Percentiles rank a stretch among this genome's conserved stretches.
These are phyloP conservation scores for Ligustrum vulgare DNA, from an alignment of 257 asterid species.

Conservation along the genomic window DNA sequence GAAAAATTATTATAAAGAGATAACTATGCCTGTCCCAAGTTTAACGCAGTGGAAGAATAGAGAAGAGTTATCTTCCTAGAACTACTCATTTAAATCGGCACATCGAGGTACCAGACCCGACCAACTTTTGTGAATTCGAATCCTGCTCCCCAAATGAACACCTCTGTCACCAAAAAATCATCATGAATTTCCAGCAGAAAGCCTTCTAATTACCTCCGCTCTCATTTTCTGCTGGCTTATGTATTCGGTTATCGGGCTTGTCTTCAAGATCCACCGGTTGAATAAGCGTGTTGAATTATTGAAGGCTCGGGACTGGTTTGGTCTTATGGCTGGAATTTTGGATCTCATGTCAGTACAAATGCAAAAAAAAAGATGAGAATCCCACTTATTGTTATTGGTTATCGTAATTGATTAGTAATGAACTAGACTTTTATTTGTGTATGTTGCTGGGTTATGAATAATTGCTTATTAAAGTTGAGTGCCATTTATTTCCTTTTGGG, in stretches of 20 bases:
- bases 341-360: background rate
- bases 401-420: conserved; percentile 17
- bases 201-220: conserved; percentile 77
- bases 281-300: conserved; percentile 71
- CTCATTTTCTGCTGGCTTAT: conserved; percentile 90
- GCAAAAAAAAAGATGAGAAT: background rate
- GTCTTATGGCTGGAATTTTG: background rate
- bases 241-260: conserved; percentile 75
- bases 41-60: no score
- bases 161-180: no score
- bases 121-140: no score
- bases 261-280: conserved; percentile 62
- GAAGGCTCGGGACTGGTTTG: conserved; percentile 62
- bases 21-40: no score
- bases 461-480: no score
- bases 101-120: no score
- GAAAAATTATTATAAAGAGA: no score
- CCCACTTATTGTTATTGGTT: conserved; percentile 20
- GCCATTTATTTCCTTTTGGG: no score
- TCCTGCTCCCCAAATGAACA: no score
- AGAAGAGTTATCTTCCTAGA: no score
- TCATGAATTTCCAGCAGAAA: conserved; percentile 91
- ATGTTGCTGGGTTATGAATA: background rate
- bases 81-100: no score
- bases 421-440: background rate